Percentiles rank a stretch among this genome's conserved stretches.
Evolutionary conservation across 2,329 filamentous ascomycete species (phyloP).

Genomic region (Fusarium temperatum): DNA sequence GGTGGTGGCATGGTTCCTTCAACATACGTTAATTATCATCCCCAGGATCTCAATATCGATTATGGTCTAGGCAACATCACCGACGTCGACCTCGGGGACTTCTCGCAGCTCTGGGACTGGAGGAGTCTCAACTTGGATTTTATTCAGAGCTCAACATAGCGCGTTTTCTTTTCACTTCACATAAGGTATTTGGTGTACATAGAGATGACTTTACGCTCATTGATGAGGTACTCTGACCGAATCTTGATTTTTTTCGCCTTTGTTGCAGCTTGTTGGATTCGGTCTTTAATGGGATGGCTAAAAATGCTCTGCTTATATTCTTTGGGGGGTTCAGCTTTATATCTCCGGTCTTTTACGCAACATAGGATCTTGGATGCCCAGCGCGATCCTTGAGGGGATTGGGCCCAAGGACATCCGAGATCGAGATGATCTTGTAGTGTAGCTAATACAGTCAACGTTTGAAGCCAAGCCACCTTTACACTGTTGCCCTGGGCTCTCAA

Average conservation of each 20-base stretch:
- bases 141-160: slow-evolving; percentile 30
- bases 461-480: background rate
- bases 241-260: background rate
- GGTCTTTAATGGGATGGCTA: background rate
- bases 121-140: slow-evolving; percentile 37
- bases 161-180: background rate
- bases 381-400: background rate
- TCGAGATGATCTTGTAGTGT: background rate
- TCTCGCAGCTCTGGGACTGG: slow-evolving; percentile 39
- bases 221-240: background rate
- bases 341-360: background rate
- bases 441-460: background rate
- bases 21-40: slow-evolving; percentile 17
- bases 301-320: background rate
- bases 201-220: slow-evolving; percentile 12
- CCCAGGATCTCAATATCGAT: slow-evolving; percentile 17
- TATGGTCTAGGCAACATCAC: slow-evolving; percentile 31
- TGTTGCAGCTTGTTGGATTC: background rate
- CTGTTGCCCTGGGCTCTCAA: background rate
- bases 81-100: slow-evolving; percentile 35
- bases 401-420: too few species aligned
- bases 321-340: background rate
- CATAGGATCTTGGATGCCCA: background rate
- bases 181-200: slow-evolving; percentile 3
- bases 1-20: slow-evolving; percentile 11